A percentile compares a stretch with the other conserved stretches of the same genome.
Evolutionary conservation across 2,329 filamentous ascomycete species (phyloP).

Genomic region (Colletotrichum endophyticum): DNA sequence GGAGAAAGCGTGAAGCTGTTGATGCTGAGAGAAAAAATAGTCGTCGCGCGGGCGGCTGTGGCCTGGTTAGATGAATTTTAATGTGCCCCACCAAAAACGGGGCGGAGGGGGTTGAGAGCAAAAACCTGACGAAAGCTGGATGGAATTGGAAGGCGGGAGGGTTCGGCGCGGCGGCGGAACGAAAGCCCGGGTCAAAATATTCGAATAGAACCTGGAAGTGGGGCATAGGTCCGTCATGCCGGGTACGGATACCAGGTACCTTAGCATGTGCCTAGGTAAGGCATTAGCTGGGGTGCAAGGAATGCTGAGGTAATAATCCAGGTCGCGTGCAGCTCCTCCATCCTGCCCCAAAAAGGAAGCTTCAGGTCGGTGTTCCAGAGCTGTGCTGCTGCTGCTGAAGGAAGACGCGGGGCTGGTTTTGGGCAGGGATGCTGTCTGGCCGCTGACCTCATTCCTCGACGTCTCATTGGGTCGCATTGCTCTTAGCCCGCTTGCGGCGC

Average conservation of each 20-base stretch:
- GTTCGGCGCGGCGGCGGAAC: slow-evolving; percentile 4
- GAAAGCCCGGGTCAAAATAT: not conserved
- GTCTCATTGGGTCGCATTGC: slow-evolving; percentile 10
- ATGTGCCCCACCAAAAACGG: slow-evolving; percentile 16
- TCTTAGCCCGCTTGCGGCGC: slow-evolving; percentile 8
- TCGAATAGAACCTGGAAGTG: not conserved
- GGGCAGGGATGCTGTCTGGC: not conserved
- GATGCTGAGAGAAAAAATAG: slow-evolving; percentile 23
- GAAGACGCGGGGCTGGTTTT: slow-evolving; percentile 10
- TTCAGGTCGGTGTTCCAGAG: not conserved
- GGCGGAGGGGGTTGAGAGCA: not conserved
- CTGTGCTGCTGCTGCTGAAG: not conserved
- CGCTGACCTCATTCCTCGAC: slow-evolving; percentile 12
- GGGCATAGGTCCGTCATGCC: not conserved
- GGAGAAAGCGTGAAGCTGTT: slow-evolving; percentile 29
- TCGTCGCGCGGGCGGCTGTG: slow-evolving; percentile 6
- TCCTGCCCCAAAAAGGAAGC: not conserved
- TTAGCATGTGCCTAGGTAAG: not conserved
- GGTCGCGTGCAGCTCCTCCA: not conserved
- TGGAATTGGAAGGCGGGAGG: not conserved
- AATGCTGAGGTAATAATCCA: not conserved
- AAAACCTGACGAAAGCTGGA: not conserved
- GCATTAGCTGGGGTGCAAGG: not conserved
- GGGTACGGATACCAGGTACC: not conserved
- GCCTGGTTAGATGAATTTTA: slow-evolving; percentile 23